A percentile compares a stretch with the other conserved stretches of the same genome.
phyloP scores from a whole-genome alignment of 106 monocot species.

The Acanthochlamys bracteata region DNA sequence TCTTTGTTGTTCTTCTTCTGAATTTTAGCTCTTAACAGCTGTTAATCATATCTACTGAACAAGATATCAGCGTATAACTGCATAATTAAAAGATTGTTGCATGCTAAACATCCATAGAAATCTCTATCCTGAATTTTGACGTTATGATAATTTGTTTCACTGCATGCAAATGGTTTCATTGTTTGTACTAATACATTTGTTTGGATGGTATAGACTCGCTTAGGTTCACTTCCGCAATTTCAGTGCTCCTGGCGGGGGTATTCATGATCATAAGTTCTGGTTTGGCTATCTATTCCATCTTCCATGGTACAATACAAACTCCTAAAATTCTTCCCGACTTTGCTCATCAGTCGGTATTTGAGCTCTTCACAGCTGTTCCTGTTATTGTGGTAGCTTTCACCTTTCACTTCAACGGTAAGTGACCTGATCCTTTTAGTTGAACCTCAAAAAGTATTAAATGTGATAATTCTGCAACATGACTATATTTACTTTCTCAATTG shows the following conservation, averaged over 20 bases:
- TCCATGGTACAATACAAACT: constrained; percentile 31
- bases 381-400: constrained; percentile 91
- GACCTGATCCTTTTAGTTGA: not conserved
- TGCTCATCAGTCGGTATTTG: constrained; percentile 31
- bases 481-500: no score
- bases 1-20: no score
- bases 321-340: constrained; percentile 62
- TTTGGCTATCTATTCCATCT: constrained; percentile 61
- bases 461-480: no score
- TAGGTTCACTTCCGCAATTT: constrained; percentile 72
- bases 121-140: no score
- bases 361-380: constrained; percentile 83
- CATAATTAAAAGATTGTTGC: no score
- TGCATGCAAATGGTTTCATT: not conserved
- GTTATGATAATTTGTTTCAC: not conserved
- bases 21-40: no score
- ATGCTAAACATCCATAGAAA: no score
- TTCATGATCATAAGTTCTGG: constrained; percentile 64
- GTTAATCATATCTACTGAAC: no score
- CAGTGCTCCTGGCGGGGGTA: constrained; percentile 69
- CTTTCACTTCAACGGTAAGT: constrained; percentile 90
- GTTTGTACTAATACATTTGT: not conserved
- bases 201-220: constrained; percentile 49
- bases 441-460: no score
- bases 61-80: no score